These are phyloP conservation scores for Ustilago esculenta DNA, from an alignment of 1,284 basidiomycete species.

Conservation along the genomic window DNA sequence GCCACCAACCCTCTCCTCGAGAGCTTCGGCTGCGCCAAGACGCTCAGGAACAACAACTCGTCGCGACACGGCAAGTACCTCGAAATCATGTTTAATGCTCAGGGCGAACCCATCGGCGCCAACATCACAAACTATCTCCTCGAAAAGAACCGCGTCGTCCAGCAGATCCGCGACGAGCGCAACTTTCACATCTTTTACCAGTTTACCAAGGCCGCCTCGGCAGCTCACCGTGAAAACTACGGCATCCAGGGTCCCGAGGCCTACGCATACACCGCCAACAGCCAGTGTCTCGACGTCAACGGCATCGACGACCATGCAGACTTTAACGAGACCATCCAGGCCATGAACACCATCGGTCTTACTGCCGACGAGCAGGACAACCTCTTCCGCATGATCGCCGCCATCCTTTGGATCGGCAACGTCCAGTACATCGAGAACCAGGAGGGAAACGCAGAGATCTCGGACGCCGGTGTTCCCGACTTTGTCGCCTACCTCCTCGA, in stretches of 20 bases:
- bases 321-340: constrained; percentile 88
- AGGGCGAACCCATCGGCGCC: constrained; percentile 93
- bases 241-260: constrained; percentile 97
- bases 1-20: constrained; percentile 97
- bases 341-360: constrained; percentile 93
- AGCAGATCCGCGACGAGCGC: constrained; percentile 94
- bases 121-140: constrained; percentile 98
- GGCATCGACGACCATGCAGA: constrained; percentile 91
- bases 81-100: constrained; percentile 97
- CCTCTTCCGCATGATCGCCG: constrained; percentile 91
- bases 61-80: constrained; percentile 99
- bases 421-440: constrained; percentile 79
- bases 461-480: constrained; percentile 89
- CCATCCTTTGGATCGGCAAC: constrained; percentile 96
- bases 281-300: constrained; percentile 88
- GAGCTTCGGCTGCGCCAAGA: constrained; percentile 99
- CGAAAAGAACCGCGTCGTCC: constrained; percentile 94
- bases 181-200: constrained; percentile 99
- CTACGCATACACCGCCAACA: constrained; percentile 91
- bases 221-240: constrained; percentile 89
- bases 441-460: constrained; percentile 84
- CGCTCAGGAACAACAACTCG: constrained; percentile 97
- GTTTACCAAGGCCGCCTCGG: constrained; percentile 92
- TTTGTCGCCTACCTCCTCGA: constrained; percentile 96
- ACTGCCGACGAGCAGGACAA: constrained; percentile 84